A percentile compares a stretch with the other conserved stretches of the same genome.
Evolutionary conservation across 768 basidiomycete genomes (phyloP).

Genomic region (Podaxis mareebaensis): DNA sequence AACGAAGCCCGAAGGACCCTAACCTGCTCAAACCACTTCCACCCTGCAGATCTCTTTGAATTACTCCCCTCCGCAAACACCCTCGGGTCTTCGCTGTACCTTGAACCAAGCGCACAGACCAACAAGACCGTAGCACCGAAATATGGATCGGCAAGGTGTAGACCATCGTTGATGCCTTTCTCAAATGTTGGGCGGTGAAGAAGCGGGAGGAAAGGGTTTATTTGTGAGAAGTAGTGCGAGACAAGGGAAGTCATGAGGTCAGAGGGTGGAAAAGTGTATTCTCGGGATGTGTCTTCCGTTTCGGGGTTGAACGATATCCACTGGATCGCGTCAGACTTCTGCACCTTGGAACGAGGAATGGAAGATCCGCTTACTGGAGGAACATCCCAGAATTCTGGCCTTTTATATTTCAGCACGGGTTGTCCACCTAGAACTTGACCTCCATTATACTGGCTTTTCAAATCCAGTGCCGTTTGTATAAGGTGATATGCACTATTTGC

Average conservation of each 20-base stretch:
- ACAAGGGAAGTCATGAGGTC: slow-evolving; percentile 58
- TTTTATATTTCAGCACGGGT: slow-evolving; percentile 29
- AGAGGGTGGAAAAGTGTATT: slow-evolving; percentile 48
- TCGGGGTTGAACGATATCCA: slow-evolving; percentile 33
- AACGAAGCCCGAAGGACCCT: slow-evolving; percentile 61
- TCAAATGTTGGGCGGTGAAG: slow-evolving; percentile 76
- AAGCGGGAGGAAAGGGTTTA: slow-evolving; percentile 61
- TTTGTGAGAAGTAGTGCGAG: slow-evolving; percentile 61
- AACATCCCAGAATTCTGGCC: slow-evolving; percentile 51
- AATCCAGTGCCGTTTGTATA: slow-evolving; percentile 53
- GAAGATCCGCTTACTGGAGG: slow-evolving; percentile 37
- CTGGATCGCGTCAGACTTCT: slow-evolving; percentile 20
- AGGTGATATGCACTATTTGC: slow-evolving; percentile 48
- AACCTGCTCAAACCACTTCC: slow-evolving; percentile 69
- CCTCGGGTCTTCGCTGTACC: slow-evolving; percentile 62
- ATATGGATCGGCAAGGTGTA: slow-evolving; percentile 48
- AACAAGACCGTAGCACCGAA: slow-evolving; percentile 58
- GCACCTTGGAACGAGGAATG: background rate
- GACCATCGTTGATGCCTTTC: slow-evolving; percentile 42
- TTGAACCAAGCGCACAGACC: slow-evolving; percentile 67
- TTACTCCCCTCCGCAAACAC: slow-evolving; percentile 48
- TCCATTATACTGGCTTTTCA: slow-evolving; percentile 56
- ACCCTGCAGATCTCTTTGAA: slow-evolving; percentile 50
- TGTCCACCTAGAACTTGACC: slow-evolving; percentile 24
- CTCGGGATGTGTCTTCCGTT: slow-evolving; percentile 22